Evolutionary conservation across 257 asterid species (phyloP).

Genomic region (Ophiorrhiza pumila): DNA sequence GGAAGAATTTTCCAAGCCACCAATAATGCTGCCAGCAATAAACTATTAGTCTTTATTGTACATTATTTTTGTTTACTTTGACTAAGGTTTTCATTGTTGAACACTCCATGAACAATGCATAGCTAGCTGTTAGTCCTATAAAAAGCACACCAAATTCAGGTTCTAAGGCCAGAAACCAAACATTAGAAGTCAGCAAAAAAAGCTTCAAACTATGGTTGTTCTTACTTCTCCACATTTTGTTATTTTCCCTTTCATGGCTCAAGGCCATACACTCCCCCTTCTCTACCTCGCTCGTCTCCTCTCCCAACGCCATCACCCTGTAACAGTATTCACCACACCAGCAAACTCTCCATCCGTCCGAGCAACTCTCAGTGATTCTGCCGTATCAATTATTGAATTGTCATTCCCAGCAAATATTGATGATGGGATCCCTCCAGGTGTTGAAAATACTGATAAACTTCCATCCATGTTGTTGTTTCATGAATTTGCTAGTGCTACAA

Average conservation of each 20-base stretch:
- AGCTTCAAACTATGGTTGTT: conserved; percentile 35
- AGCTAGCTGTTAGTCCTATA: too few relatives aligned
- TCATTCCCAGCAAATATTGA: conserved; percentile 55
- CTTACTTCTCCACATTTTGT: conserved; percentile 46
- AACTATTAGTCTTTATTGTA: too few relatives aligned
- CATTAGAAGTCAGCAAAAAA: background rate
- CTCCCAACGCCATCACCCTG: conserved; percentile 36
- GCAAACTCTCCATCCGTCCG: conserved; percentile 47
- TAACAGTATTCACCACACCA: conserved; percentile 66
- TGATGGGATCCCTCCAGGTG: conserved; percentile 48
- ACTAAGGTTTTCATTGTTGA: too few relatives aligned
- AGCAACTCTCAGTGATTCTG: conserved; percentile 25
- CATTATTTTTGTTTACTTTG: too few relatives aligned
- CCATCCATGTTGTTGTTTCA: conserved; percentile 37
- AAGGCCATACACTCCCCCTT: conserved; percentile 71
- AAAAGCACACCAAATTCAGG: too few relatives aligned
- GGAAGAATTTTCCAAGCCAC: too few relatives aligned
- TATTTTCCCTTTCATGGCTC: conserved; percentile 63
- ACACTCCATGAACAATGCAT: too few relatives aligned
- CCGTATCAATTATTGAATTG: conserved; percentile 40
- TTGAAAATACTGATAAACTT: conserved; percentile 59
- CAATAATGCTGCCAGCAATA: too few relatives aligned
- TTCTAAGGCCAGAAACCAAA: too few relatives aligned
- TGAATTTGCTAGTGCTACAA: conserved; percentile 39
- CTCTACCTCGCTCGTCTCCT: conserved; percentile 64